These are phyloP conservation scores for Knufia fluminis DNA, from an alignment of 2,329 filamentous ascomycete species.

Conservation along the genomic window DNA sequence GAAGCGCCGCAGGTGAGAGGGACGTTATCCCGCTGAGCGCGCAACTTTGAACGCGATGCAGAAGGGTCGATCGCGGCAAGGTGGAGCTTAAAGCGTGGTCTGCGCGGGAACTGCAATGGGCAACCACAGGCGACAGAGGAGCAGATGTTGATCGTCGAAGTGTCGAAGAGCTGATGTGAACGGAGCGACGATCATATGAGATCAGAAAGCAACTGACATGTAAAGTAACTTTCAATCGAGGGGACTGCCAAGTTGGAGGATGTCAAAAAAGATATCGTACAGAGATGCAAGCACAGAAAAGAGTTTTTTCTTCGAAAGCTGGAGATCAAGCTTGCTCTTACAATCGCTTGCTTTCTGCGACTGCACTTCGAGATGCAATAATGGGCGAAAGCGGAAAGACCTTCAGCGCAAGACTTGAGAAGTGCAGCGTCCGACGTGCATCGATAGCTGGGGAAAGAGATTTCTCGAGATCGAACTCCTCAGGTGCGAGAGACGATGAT, in stretches of 20 bases:
- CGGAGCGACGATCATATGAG: background rate
- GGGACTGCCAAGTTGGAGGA: constrained; percentile 6
- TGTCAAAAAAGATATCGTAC: background rate
- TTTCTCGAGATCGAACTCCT: background rate
- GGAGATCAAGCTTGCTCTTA: background rate
- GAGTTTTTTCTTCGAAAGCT: background rate
- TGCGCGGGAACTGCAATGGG: background rate
- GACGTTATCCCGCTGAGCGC: background rate
- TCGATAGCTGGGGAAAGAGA: background rate
- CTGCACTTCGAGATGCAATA: background rate
- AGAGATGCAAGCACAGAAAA: background rate
- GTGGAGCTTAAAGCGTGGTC: constrained; percentile 4
- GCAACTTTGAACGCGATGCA: constrained; percentile 5
- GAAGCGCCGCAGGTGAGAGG: background rate
- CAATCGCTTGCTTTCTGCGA: background rate
- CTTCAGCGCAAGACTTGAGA: background rate
- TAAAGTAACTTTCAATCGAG: background rate
- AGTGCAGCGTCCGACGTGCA: background rate
- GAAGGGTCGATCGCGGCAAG: background rate
- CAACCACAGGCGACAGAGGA: background rate
- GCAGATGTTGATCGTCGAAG: background rate
- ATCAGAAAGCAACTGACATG: background rate
- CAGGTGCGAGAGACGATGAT: background rate
- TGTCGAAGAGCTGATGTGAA: background rate
- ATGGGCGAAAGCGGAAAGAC: background rate